These are phyloP conservation scores for Diversispora eburnea DNA, from an alignment of 192 early-diverging fungal species.

Conservation along the genomic window DNA sequence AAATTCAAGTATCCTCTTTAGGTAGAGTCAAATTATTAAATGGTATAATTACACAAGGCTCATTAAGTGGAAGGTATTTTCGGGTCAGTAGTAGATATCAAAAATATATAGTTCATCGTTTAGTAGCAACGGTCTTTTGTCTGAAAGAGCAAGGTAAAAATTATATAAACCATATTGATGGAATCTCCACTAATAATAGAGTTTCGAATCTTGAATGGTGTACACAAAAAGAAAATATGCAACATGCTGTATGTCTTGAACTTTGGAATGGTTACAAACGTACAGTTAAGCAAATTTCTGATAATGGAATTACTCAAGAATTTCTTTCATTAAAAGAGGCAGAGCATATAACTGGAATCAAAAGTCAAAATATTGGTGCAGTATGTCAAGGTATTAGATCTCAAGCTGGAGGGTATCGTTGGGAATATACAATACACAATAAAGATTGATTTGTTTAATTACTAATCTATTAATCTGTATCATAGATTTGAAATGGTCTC, in stretches of 20 bases:
- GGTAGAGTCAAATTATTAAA: slow-evolving; percentile 4
- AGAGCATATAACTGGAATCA: slow-evolving; percentile 5
- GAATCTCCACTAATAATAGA: slow-evolving; percentile 6
- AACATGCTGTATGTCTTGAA: slow-evolving; percentile 17
- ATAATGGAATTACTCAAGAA: slow-evolving; percentile 1
- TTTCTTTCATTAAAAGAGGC: slow-evolving; percentile 6
- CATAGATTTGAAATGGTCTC: slow-evolving; percentile 1
- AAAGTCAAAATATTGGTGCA: slow-evolving; percentile 16
- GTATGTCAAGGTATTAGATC: slow-evolving; percentile 10
- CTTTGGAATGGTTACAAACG: slow-evolving; percentile 8
- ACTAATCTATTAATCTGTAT: slow-evolving; percentile 8
- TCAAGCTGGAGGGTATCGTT: slow-evolving; percentile 8
- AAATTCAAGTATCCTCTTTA: slow-evolving; percentile 22
- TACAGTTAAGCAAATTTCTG: slow-evolving; percentile 6
- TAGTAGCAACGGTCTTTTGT: slow-evolving; percentile 17
- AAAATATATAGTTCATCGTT: slow-evolving; percentile 16
- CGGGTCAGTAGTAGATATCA: background rate
- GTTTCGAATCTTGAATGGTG: slow-evolving; percentile 19
- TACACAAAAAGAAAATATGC: slow-evolving; percentile 25
- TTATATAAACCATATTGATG: slow-evolving; percentile 17
- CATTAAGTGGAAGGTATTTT: slow-evolving; percentile 11
- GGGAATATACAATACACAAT: slow-evolving; percentile 7
- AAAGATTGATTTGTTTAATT: too few relatives aligned
- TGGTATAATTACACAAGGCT: slow-evolving; percentile 1
- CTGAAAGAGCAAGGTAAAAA: background rate